phyloP scores from a whole-genome alignment of 1,284 basidiomycete genomes.

The Lignosus rhinocerotis region DNA sequence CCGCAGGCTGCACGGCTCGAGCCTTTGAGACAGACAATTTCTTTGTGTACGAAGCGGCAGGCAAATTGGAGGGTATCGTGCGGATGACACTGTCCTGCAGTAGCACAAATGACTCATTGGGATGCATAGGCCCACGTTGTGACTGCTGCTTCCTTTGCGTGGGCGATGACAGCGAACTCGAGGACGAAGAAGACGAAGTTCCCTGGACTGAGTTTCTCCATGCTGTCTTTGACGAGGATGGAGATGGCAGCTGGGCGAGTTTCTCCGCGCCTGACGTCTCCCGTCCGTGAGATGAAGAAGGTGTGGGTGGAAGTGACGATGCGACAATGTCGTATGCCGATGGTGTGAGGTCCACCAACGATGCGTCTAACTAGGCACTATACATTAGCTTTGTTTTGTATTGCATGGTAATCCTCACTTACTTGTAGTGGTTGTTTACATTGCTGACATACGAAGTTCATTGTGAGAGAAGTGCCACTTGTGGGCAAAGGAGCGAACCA shows the following conservation, averaged over 20 bases:
- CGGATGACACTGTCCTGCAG: constrained; percentile 79
- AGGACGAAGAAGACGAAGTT: constrained; percentile 26
- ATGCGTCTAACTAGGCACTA: constrained; percentile 70
- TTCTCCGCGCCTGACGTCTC: constrained; percentile 53
- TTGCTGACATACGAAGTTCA: constrained; percentile 78
- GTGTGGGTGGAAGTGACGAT: constrained; percentile 64
- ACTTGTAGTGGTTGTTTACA: constrained; percentile 87
- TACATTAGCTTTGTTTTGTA: constrained; percentile 13
- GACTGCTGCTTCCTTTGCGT: constrained; percentile 59
- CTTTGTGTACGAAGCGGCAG: constrained; percentile 41
- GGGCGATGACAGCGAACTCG: constrained; percentile 44
- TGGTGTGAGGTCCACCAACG: constrained; percentile 79
- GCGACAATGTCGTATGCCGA: constrained; percentile 86
- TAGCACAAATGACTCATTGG: constrained; percentile 87
- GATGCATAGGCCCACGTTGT: constrained; percentile 50
- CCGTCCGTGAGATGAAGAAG: constrained; percentile 38
- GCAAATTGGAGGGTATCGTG: constrained; percentile 55
- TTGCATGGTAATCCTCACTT: constrained; percentile 23
- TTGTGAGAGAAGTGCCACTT: constrained; percentile 27
- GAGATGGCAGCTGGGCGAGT: constrained; percentile 54
- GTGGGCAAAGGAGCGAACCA: too few relatives aligned
- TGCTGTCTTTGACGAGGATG: constrained; percentile 57
- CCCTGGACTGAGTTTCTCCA: constrained; percentile 56
- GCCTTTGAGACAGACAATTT: constrained; percentile 38
- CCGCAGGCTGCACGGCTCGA: constrained; percentile 24